A percentile compares a stretch with the other conserved stretches of the same genome.
Evolutionary conservation across 164 flowering plant species (phyloP).

Genomic region (Santalum album): DNA sequence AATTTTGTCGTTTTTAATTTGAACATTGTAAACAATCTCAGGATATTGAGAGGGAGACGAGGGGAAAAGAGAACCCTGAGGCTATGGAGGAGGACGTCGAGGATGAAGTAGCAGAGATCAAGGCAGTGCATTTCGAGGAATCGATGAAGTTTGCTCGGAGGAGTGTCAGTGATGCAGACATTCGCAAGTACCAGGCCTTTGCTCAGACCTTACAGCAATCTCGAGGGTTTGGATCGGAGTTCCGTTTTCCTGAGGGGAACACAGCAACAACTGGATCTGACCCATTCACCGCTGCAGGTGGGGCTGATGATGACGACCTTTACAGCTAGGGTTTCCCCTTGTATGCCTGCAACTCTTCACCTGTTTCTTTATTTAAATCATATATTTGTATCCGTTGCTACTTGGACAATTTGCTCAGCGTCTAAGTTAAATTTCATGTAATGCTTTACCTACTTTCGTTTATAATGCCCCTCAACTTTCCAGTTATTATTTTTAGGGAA

Average conservation of each 20-base stretch:
- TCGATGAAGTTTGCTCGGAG: constrained; percentile 63
- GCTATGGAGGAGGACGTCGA: constrained; percentile 64
- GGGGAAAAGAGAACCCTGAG: constrained; percentile 39
- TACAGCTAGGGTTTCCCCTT: constrained; percentile 36
- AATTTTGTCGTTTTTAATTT: too few relatives aligned
- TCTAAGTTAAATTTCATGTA: too few relatives aligned
- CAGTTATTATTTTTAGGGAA: too few relatives aligned
- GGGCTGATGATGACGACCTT: constrained; percentile 48
- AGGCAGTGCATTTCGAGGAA: constrained; percentile 55
- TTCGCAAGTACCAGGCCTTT: constrained; percentile 53
- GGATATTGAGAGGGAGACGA: constrained; percentile 59
- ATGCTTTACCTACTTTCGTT: too few relatives aligned
- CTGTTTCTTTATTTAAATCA: too few relatives aligned
- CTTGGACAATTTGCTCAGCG: too few relatives aligned
- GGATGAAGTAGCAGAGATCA: constrained; percentile 53
- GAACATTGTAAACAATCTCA: constrained; percentile 20
- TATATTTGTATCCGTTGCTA: too few relatives aligned
- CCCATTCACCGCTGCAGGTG: constrained; percentile 31
- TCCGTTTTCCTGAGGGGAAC: constrained; percentile 37
- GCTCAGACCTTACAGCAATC: constrained; percentile 66
- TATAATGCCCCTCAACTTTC: too few relatives aligned
- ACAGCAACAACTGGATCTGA: constrained; percentile 22
- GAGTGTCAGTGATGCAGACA: constrained; percentile 63
- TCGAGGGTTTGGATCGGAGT: constrained; percentile 61
- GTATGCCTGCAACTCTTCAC: too few relatives aligned